These are phyloP conservation scores for Prinsepia uniflora DNA, from an alignment of 306 rosid genomes.

Conservation along the genomic window DNA sequence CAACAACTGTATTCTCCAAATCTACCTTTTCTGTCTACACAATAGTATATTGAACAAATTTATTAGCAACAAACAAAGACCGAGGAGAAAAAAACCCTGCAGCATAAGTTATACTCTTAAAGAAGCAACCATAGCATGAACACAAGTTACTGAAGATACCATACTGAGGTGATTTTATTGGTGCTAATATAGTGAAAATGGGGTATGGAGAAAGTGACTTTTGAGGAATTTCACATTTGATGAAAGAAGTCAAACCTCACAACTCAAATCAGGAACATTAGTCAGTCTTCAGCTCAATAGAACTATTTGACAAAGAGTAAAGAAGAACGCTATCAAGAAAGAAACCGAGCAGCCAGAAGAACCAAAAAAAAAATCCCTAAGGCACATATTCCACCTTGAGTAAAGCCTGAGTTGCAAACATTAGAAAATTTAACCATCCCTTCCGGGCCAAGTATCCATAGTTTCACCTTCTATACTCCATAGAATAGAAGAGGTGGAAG, in stretches of 20 bases:
- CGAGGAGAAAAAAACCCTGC: slow-evolving; percentile 1
- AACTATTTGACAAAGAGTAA: neutral
- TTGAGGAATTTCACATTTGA: neutral
- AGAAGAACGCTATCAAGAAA: neutral
- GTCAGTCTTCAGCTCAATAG: neutral
- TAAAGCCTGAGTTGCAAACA: neutral
- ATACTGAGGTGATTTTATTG: neutral
- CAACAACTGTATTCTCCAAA: slow-evolving; percentile 97
- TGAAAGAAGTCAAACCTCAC: neutral
- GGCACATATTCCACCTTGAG: slow-evolving; percentile 1
- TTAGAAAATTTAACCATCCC: neutral
- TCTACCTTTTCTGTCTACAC: slow-evolving; percentile 99
- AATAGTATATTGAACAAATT: slow-evolving; percentile 31
- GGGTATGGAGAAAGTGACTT: neutral
- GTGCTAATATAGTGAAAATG: neutral
- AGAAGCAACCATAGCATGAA: neutral
- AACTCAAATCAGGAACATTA: slow-evolving; percentile 5
- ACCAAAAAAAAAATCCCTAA: neutral
- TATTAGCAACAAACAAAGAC: slow-evolving; percentile 23
- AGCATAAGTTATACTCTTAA: slow-evolving; percentile 1
- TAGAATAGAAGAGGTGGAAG: neutral
- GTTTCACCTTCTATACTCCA: neutral
- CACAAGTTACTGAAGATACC: neutral
- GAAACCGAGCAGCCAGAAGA: too few relatives aligned
- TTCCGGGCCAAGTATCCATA: neutral